Evolutionary conservation across 2,329 filamentous ascomycete genomes (phyloP).

Genomic region (Tolypocladium cylindrosporum): DNA sequence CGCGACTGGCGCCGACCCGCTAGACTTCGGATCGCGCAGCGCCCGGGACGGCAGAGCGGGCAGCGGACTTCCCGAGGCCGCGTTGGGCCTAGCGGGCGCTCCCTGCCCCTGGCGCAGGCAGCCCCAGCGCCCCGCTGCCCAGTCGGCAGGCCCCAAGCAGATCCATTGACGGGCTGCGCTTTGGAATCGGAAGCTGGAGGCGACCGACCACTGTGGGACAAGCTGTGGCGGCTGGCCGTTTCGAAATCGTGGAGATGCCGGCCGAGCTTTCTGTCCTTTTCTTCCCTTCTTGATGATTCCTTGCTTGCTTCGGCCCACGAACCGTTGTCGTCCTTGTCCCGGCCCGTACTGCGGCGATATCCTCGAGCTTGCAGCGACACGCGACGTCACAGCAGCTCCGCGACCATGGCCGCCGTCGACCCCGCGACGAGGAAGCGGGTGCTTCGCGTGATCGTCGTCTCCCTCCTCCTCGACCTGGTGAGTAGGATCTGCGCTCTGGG

Average conservation of each 20-base stretch:
- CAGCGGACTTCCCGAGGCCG: background rate
- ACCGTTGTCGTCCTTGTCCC: background rate
- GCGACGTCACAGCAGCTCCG: background rate
- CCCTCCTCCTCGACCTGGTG: slow-evolving; percentile 83
- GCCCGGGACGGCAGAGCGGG: background rate
- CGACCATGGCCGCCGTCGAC: slow-evolving; percentile 35
- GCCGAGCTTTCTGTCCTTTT: background rate
- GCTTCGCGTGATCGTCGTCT: slow-evolving; percentile 78
- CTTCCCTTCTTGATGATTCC: background rate
- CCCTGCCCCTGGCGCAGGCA: background rate
- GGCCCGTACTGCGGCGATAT: background rate
- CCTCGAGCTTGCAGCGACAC: background rate
- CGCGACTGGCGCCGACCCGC: background rate
- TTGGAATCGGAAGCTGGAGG: background rate
- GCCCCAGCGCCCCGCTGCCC: background rate
- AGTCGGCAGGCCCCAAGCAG: background rate
- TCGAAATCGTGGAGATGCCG: background rate
- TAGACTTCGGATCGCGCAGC: background rate
- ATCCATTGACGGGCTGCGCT: background rate
- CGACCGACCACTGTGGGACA: background rate
- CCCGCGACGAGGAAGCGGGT: slow-evolving; percentile 63
- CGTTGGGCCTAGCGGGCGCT: background rate
- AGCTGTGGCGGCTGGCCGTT: background rate
- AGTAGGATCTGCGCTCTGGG: background rate
- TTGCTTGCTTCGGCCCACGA: background rate